These are phyloP conservation scores for Porodaedalea pini DNA, from an alignment of 1,284 basidiomycete species.

Conservation along the genomic window DNA sequence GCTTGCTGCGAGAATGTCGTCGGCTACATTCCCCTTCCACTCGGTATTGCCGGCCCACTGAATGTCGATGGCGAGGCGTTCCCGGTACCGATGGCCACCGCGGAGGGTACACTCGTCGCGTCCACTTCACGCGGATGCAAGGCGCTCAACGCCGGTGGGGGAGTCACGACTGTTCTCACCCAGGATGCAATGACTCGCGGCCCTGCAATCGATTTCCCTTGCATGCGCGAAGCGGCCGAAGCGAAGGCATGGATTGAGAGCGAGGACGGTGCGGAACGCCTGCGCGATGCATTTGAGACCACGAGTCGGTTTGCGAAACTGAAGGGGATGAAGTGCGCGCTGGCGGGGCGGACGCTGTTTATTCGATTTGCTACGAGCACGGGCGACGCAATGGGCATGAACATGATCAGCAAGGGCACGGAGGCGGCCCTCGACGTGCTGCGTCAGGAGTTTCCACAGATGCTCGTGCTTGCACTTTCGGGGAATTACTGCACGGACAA, in stretches of 20 bases:
- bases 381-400: slow-evolving; percentile 99
- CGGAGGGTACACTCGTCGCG: slow-evolving; percentile 97
- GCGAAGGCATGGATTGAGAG: slow-evolving; percentile 91
- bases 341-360: slow-evolving; percentile 90
- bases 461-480: slow-evolving; percentile 90
- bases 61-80: slow-evolving; percentile 84
- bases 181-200: slow-evolving; percentile 98
- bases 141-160: slow-evolving; percentile 93
- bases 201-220: slow-evolving; percentile 95
- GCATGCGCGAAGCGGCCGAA: slow-evolving; percentile 72
- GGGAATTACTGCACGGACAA: slow-evolving; percentile 99
- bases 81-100: slow-evolving; percentile 98
- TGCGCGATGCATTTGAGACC: slow-evolving; percentile 90
- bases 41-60: slow-evolving; percentile 96
- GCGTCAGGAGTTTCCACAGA: slow-evolving; percentile 82
- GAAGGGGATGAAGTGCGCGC: slow-evolving; percentile 76
- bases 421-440: slow-evolving; percentile 90
- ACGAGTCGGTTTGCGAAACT: slow-evolving; percentile 90
- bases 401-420: slow-evolving; percentile 97
- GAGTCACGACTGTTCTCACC: slow-evolving; percentile 90
- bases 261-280: slow-evolving; percentile 70
- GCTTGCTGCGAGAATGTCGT: slow-evolving; percentile 99
- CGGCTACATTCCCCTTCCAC: slow-evolving; percentile 94
- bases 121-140: slow-evolving; percentile 98
- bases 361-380: slow-evolving; percentile 95